Conservation (phyloP, 371 early-diverging fungal genomes). For the Lichtheimia corymbifera region DNA sequence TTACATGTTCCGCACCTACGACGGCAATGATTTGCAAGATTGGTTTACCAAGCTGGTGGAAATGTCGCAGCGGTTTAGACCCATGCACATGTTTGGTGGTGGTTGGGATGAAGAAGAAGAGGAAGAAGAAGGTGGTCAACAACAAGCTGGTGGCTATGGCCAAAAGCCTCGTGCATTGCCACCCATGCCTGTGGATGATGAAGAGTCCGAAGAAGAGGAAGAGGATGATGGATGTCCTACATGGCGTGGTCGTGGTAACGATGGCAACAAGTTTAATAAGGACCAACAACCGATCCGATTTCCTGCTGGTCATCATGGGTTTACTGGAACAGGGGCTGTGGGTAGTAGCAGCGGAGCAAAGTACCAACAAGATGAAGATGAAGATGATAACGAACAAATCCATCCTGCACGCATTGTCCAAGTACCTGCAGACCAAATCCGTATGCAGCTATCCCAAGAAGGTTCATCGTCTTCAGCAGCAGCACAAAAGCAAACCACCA, state of each 20-base stretch:
- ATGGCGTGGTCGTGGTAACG: too few species aligned
- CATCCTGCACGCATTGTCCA: background rate
- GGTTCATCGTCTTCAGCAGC: background rate
- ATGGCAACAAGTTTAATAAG: background rate
- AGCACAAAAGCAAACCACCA: background rate
- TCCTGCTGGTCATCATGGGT: too few species aligned
- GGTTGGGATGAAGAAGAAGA: background rate
- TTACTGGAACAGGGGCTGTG: too few species aligned
- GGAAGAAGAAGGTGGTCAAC: background rate
- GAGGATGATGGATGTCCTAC: too few species aligned
- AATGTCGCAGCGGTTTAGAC: constrained; percentile 18
- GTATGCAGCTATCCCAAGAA: constrained; percentile 1
- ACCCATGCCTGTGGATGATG: constrained; percentile 6
- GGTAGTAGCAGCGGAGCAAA: background rate
- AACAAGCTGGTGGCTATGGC: background rate
- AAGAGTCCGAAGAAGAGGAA: background rate
- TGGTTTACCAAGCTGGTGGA: constrained; percentile 21
- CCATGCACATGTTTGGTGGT: constrained; percentile 14
- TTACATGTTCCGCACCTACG: constrained; percentile 20
- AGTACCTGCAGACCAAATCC: constrained; percentile 8
- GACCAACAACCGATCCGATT: background rate
- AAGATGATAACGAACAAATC: background rate
- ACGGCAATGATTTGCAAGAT: constrained; percentile 18
- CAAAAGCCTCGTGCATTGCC: constrained; percentile 6
- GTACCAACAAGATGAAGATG: background rate